Conservation (phyloP, 2,329 filamentous ascomycete genomes). For the Raffaelea albimanens region DNA sequence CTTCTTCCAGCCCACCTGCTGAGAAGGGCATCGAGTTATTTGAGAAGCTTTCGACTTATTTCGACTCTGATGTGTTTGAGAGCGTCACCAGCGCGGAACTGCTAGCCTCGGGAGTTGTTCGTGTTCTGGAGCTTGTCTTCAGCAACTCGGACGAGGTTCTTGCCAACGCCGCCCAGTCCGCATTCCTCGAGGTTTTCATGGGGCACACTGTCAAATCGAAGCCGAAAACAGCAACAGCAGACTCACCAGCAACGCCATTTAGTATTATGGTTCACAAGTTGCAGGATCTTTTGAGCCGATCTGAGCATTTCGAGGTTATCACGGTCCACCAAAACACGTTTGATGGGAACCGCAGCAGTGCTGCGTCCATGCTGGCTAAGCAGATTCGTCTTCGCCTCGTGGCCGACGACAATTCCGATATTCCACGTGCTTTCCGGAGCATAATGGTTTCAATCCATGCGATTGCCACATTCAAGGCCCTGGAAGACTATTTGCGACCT, state of each 20-base stretch:
- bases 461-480: constrained; percentile 92
- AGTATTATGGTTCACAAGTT: constrained; percentile 87
- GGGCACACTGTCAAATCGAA: constrained; percentile 58
- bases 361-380: constrained; percentile 92
- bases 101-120: constrained; percentile 81
- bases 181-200: constrained; percentile 93
- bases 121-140: constrained; percentile 73
- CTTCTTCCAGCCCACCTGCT: constrained; percentile 31
- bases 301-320: constrained; percentile 95
- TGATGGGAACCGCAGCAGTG: constrained; percentile 82
- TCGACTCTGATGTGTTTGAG: constrained; percentile 79
- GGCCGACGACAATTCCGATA: constrained; percentile 83
- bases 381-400: constrained; percentile 83
- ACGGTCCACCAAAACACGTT: constrained; percentile 90
- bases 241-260: constrained; percentile 73
- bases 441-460: constrained; percentile 99
- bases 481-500: constrained; percentile 91
- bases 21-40: constrained; percentile 60
- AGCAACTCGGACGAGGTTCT: constrained; percentile 56
- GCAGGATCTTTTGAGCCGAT: constrained; percentile 89
- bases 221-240: constrained; percentile 51
- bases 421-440: constrained; percentile 77
- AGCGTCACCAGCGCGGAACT: constrained; percentile 94
- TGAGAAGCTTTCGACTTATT: constrained; percentile 66
- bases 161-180: constrained; percentile 61